Base-by-base conservation (phyloP, 192 early-diverging fungal species). In the Anaeromyces robustus region DNA sequence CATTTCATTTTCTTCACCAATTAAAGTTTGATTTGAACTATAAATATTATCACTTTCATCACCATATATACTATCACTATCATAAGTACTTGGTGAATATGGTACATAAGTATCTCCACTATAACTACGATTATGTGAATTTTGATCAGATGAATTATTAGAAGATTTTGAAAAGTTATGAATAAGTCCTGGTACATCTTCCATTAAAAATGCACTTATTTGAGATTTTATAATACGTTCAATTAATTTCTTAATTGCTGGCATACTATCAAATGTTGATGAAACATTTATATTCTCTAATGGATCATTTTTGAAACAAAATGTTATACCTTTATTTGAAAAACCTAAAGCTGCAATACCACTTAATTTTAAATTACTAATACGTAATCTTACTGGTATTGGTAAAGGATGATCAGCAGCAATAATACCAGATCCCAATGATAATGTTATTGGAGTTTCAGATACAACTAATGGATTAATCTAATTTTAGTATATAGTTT, bases 221-320 rank as follows among this genome's bases (percentile, higher is more conserved):
- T 95, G 93, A 16, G 90, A 90, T 83, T 98, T 96, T 77, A 99
- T 99, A 80, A 96, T 92, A 14, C 86, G 84, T 87, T 98, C 96
- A 59, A 99, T 84, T 85, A 97, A 94, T 5, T 91, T 84, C 77
- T 94, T 89, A 59, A 99, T 94, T 39, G 91, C 93, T 28, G 94
- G 91, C 37, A 98, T 92, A 82, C 92, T 91, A 82, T 99, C 98
- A 84, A 99, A 99, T 2, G 98, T 97, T n/a, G 95, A 97, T 80
- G 93, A 94, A 52, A 99, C 96, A 79, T 94, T 90, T 16, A 99
- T 93, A 0, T 91, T 93, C 77, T 98, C 96, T 30, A 99, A 84
- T 17, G 98, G 97, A 82, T 98, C 97, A 83, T 96, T 98, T 83
- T 98, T 96, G 83, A 99, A 98, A 26, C 95, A 96, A 77, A 99